Evolutionary conservation across 1,284 basidiomycete species (phyloP), one percentile per base, ranked within the genome.

Genomic region (Grifola frondosa): DNA sequence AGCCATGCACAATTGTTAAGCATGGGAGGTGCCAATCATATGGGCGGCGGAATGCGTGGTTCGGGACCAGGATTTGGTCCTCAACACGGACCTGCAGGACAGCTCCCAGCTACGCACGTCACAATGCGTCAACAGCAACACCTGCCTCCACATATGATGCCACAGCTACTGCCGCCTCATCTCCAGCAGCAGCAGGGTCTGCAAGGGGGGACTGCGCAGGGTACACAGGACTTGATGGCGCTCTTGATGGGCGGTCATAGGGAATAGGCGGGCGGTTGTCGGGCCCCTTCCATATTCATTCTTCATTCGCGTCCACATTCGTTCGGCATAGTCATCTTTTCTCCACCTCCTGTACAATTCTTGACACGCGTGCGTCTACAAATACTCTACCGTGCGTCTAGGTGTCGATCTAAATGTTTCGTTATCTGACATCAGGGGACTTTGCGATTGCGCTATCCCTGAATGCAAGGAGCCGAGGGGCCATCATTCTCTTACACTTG

Each of bases 211-310:
- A 73, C 66, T 59, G 75, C 69, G 46, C 82, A 80, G 56, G 75
- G 78, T 24, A 67, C 78, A 30, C 81, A 82, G 49, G 87, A 89
- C 59, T 65, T 89, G 52, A 88, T 89, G 80, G 80, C 87, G 30
- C 72, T 89, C 48, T 73, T 89, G 51, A 84, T 89, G 85, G 82
- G 82, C 42, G 82, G 81, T 40, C 64, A 63, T 22, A 71, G 84
- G 63, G 84, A 87, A 52, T 87, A 67, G 76, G 37, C 28, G 37
- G 33, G 20, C 24, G 29, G 11, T 24, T 35, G 26, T 25, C 23
- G 25, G 13, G 25, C 22, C 32, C 12, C 35, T 38, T 10, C n/a
- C n/a, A n/a, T n/a, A n/a, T n/a, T n/a, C n/a, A n/a, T n/a, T n/a
- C n/a, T n/a, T n/a, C n/a, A n/a, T n/a, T n/a, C n/a, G n/a, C n/a